Evolutionary conservation across 176 grass and related monocot genomes (phyloP).

Genomic region (Saccharum officinarum): DNA sequence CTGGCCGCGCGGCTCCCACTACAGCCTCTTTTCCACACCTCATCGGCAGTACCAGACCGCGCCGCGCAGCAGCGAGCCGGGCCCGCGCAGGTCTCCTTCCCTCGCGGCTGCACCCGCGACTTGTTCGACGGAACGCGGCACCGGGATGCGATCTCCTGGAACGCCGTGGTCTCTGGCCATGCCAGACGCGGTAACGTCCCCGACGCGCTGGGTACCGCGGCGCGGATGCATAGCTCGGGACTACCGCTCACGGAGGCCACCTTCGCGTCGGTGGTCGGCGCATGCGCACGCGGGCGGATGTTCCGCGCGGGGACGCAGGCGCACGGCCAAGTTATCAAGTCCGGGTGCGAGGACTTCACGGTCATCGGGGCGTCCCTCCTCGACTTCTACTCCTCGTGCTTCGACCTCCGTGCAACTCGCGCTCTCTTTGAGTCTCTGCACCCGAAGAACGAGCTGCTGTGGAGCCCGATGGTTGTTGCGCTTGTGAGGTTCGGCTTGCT

Average conservation of each 20-base stretch:
- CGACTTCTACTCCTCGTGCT: constrained; percentile 54
- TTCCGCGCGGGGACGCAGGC: constrained; percentile 26
- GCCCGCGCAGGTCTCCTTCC: neutral
- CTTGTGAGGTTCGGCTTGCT: constrained; percentile 55
- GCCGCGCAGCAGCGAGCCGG: neutral
- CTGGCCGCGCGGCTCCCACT: neutral
- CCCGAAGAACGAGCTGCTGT: constrained; percentile 37
- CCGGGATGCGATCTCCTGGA: constrained; percentile 35
- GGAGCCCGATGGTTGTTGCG: constrained; percentile 56
- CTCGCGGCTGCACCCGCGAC: neutral
- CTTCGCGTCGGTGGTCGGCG: constrained; percentile 41
- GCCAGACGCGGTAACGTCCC: neutral
- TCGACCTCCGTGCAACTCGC: neutral
- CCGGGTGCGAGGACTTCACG: constrained; percentile 24
- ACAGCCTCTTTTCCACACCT: neutral
- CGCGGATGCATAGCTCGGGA: constrained; percentile 32
- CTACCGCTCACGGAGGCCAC: constrained; percentile 27
- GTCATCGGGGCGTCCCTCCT: constrained; percentile 41
- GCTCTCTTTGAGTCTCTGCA: constrained; percentile 31
- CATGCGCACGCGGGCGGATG: constrained; percentile 36
- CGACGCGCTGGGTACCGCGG: constrained; percentile 22
- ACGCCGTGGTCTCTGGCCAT: constrained; percentile 25
- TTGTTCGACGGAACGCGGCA: constrained; percentile 48
- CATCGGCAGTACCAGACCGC: neutral
- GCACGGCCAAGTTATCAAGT: constrained; percentile 46